Conservation (phyloP, 345 rosid genomes). For the Citrus maxima region DNA sequence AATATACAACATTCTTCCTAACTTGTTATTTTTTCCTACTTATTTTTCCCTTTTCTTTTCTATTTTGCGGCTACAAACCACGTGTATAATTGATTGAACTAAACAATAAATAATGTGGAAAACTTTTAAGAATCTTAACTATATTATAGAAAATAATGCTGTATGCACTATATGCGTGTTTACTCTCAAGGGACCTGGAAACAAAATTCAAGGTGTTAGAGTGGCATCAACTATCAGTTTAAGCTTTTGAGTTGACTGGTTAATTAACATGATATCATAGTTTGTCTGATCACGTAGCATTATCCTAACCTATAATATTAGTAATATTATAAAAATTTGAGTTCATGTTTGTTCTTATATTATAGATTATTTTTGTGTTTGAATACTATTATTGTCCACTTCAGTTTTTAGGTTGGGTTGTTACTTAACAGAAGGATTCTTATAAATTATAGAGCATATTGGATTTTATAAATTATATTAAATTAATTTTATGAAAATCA, state of each 20-base stretch:
- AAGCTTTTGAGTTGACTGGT: background rate
- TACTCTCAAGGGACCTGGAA: background rate
- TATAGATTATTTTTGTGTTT: background rate
- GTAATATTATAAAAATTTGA: background rate
- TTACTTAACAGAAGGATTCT: background rate
- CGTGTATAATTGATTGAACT: background rate
- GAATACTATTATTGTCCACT: background rate
- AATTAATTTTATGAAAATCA: slow-evolving; percentile 1
- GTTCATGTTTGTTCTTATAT: background rate
- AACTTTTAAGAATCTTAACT: background rate
- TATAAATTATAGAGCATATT: background rate
- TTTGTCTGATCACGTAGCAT: background rate
- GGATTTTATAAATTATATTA: background rate
- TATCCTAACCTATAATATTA: background rate
- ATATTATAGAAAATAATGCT: background rate
- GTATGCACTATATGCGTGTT: background rate
- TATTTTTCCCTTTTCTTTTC: background rate
- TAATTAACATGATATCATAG: background rate
- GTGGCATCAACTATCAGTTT: background rate
- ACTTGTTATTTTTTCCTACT: background rate
- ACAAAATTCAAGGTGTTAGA: background rate
- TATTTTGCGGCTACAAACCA: background rate
- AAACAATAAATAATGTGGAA: background rate
- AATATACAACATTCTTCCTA: background rate
- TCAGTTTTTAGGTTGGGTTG: background rate